phyloP scores from a whole-genome alignment of 495 filamentous ascomycete species.

The Aspergillus haitiensis region DNA sequence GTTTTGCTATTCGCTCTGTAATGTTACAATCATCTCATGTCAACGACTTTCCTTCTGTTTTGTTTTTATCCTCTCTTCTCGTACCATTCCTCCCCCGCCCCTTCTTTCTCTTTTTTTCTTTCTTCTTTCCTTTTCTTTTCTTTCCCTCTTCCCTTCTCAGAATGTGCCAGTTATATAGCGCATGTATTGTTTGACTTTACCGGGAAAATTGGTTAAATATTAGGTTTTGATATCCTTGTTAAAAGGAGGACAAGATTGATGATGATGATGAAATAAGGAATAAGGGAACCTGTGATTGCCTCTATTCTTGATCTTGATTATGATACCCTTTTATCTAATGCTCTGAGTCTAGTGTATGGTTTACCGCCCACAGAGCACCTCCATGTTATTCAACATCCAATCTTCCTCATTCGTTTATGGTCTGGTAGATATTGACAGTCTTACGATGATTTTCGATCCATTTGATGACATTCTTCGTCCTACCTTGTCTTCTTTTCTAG shows the following conservation, averaged over 20 bases:
- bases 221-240: conserved; percentile 23
- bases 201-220: conserved; percentile 20
- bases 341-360: conserved; percentile 8
- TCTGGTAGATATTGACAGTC: neutral
- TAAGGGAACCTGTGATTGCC: neutral
- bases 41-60: neutral
- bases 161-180: conserved; percentile 27
- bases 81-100: conserved; percentile 8
- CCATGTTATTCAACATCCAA: neutral
- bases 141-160: conserved; percentile 15
- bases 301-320: conserved; percentile 1
- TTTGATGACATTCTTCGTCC: no score
- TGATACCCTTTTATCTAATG: conserved; percentile 18
- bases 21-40: conserved; percentile 15
- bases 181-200: conserved; percentile 26
- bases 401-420: neutral
- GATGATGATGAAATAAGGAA: conserved; percentile 11
- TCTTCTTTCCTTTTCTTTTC: conserved; percentile 5
- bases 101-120: conserved; percentile 7
- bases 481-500: no score
- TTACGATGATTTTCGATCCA: no score
- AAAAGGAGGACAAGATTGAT: conserved; percentile 6
- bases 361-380: neutral
- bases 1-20: conserved; percentile 21
- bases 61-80: conserved; percentile 8